Evolutionary conservation across 148 eudicot species (phyloP), one percentile per base, ranked within the genome.

Genomic region (Persicaria maculosa): DNA sequence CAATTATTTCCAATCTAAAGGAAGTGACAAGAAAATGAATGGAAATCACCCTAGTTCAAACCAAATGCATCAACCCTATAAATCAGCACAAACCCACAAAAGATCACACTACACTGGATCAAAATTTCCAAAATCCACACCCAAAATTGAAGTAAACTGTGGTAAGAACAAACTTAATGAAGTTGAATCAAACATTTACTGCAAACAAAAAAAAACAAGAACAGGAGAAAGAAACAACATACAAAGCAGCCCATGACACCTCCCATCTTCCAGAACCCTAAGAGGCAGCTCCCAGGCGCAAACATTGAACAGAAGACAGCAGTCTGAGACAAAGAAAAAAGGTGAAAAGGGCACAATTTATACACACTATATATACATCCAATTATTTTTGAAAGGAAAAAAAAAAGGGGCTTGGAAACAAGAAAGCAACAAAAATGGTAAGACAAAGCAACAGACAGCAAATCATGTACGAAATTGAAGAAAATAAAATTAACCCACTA

Each of bases 381-480:
- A 65, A 65, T 65, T 65, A 14, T 15, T 40, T 43, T 36, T 15
- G 5, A 31, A 31, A 31, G 40, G n/a, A n/a, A 40, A 40, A 40
- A 40, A 36, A 65, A 12, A 43, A 14, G 40, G 6, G 4, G 7
- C 17, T 2, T 7, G 25, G 11, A 65, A 65, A 36, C 47, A 65
- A 65, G 70, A 65, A 65, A 65, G 70, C 47, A 65, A 65, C 70
- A 65, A 62, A 62, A 62, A 25, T 62, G 68, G 68, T 62, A 62
- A 62, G 46, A 12, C 47, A 40, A 62, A 65, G 70, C 70, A 65
- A 65, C n/a, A 43, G 47, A 40, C 70, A 65, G 70, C 70, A 36
- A 65, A 5, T 43, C 70, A 5, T 31, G 70, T 36, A 19, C 43
- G 15, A 62, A 62, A 62, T 62, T 17, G 44, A 11, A 62, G 44